These are phyloP conservation scores for Artemisia annua DNA, from an alignment of 129 eudicot species.

Conservation along the genomic window DNA sequence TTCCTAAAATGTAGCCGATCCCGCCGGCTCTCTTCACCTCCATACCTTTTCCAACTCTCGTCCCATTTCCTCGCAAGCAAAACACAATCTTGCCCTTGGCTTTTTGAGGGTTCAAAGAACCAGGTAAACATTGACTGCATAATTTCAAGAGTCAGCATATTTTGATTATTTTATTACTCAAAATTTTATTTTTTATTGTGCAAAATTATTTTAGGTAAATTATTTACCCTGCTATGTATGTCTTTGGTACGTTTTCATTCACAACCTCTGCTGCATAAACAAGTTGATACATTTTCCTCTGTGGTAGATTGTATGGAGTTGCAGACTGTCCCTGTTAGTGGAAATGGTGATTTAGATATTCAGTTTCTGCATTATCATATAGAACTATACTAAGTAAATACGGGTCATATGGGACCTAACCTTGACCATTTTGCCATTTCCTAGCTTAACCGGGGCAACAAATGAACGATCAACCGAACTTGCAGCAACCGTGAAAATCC, in stretches of 20 bases:
- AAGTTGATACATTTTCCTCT: constrained; percentile 60
- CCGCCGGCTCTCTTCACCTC: constrained; percentile 95
- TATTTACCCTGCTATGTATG: constrained; percentile 60
- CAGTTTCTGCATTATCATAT: neutral
- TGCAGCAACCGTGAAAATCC: constrained; percentile 90
- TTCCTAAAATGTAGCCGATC: constrained; percentile 73
- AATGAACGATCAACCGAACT: constrained; percentile 82
- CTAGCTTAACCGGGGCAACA: constrained; percentile 56
- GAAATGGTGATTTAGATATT: neutral
- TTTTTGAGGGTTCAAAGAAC: constrained; percentile 61
- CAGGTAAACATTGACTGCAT: constrained; percentile 88
- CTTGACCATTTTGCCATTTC: constrained; percentile 63
- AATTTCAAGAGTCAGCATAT: constrained; percentile 15
- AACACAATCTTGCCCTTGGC: constrained; percentile 80
- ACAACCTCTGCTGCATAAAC: constrained; percentile 78
- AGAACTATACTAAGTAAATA: neutral
- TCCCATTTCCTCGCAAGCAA: constrained; percentile 84
- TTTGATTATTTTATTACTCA: neutral
- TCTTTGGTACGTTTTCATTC: constrained; percentile 42
- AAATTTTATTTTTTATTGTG: neutral
- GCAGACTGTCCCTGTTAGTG: constrained; percentile 79
- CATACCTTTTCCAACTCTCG: constrained; percentile 76
- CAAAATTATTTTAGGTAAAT: neutral
- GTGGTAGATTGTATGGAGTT: constrained; percentile 60
- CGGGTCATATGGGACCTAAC: constrained; percentile 30